Conservation (phyloP, 306 rosid genomes). For the Medicago ruthenica region DNA sequence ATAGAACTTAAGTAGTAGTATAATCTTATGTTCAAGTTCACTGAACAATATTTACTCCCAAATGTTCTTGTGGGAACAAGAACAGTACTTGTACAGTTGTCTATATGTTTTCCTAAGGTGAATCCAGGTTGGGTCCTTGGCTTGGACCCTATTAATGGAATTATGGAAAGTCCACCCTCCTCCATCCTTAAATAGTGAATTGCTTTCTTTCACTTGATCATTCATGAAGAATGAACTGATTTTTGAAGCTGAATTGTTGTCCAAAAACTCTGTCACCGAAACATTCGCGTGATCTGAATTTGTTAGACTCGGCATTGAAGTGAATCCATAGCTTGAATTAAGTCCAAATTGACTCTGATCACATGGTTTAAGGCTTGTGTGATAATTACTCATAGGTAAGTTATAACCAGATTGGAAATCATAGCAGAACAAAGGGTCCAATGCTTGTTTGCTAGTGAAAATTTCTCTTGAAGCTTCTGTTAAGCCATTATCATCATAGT, state of each 20-base stretch:
- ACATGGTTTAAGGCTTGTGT: not conserved
- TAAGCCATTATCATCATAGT: constrained; percentile 49
- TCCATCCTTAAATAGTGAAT: no score
- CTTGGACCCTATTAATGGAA: no score
- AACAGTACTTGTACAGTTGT: no score
- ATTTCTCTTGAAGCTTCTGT: constrained; percentile 59
- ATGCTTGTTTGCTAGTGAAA: constrained; percentile 48
- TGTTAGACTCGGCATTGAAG: constrained; percentile 78
- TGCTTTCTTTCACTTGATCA: constrained; percentile 67
- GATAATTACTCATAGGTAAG: constrained; percentile 44
- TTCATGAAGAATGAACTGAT: constrained; percentile 61
- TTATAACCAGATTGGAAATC: constrained; percentile 60
- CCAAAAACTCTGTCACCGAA: constrained; percentile 70
- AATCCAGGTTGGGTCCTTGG: no score
- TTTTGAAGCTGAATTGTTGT: constrained; percentile 68
- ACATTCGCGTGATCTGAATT: constrained; percentile 71
- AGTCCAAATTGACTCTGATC: constrained; percentile 44
- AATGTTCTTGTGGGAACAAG: no score
- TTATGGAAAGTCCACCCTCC: no score
- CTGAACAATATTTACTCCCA: no score
- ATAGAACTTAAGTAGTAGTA: not conserved
- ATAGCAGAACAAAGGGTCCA: constrained; percentile 64
- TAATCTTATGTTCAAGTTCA: no score
- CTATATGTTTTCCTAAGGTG: no score
- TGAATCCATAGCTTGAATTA: constrained; percentile 58